These are phyloP conservation scores for Podaxis pistillaris DNA, from an alignment of 768 basidiomycete species.

Conservation along the genomic window DNA sequence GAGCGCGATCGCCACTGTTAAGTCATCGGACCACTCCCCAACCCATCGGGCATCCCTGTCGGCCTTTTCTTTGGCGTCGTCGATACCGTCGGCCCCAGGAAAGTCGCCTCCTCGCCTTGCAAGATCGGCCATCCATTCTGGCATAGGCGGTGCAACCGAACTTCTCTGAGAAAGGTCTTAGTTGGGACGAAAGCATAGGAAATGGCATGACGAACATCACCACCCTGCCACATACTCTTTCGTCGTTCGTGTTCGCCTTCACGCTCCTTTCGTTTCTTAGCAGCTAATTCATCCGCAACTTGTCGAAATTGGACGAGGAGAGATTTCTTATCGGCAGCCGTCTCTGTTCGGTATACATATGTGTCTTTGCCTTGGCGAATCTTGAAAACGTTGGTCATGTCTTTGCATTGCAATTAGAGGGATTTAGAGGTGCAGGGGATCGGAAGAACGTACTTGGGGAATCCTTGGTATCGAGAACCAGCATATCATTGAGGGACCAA, in stretches of 20 bases:
- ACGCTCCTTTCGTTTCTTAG: conserved; percentile 88
- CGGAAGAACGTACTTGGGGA: conserved; percentile 64
- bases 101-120: conserved; percentile 53
- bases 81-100: conserved; percentile 32
- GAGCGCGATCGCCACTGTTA: conserved; percentile 88
- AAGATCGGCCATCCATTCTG: conserved; percentile 77
- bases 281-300: conserved; percentile 87
- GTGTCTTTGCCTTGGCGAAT: conserved; percentile 91
- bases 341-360: conserved; percentile 89
- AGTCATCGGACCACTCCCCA: conserved; percentile 87
- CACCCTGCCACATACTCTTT: conserved; percentile 66
- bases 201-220: conserved; percentile 26
- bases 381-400: conserved; percentile 96
- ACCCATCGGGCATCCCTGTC: conserved; percentile 86
- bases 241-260: conserved; percentile 91
- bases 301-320: conserved; percentile 85
- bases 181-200: neutral
- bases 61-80: conserved; percentile 65
- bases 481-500: conserved; percentile 91
- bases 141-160: conserved; percentile 53
- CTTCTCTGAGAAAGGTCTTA: conserved; percentile 22
- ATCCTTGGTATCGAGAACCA: conserved; percentile 96
- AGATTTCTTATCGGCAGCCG: conserved; percentile 78
- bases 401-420: conserved; percentile 27
- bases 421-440: conserved; percentile 8